Base-by-base conservation (phyloP, 495 filamentous ascomycete genomes). In the Tuber brumale region DNA sequence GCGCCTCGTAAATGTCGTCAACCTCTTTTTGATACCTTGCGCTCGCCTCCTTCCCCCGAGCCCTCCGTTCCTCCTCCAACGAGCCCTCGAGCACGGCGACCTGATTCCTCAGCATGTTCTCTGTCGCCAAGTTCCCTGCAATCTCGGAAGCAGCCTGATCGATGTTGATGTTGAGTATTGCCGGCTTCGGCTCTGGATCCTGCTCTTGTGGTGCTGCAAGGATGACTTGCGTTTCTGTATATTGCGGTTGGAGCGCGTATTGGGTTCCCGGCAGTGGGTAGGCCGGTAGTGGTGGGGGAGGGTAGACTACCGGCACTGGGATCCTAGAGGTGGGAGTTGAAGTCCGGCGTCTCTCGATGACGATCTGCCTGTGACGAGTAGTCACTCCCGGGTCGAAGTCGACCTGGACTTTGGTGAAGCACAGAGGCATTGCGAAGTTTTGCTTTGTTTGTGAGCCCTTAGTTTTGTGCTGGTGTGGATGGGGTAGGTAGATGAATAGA, bases 111-210 rank as follows among this genome's bases (percentile, higher is more conserved):
- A 16, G n/a, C 57, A 66, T 66, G 27, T 66, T 66, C 57, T 66
- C 57, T 3, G 1, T 66, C 27, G 57, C 57, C 57, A 66, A 2
- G 2, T 66, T 66, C 10, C 31, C n/a, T 18, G n/a, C 57, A 16
- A 66, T 66, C n/a, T 66, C 57, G n/a, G 57, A 66, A 18, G 57
- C 57, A 0, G 57, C 27, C 31, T 66, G 57, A 3, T 3, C n/a
- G 14, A 66, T 66, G 57, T 66, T 66, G n/a, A 66, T 66, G 57
- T 66, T 66, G 3, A 66, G 57, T 66, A 66, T 66, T 18, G n/a
- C 27, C 57, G n/a, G 27, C 0, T 5, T n/a, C 0, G 48, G 48
- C 23, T 57, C 48, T 9, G 57, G 27, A 4, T 31, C 5, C 57
- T 14, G 10, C 27, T 31, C 57, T 6, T 66, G 57, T 31, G 57